These are phyloP conservation scores for Apiospora rasikravindrae DNA, from an alignment of 2,329 filamentous ascomycete species.

Conservation along the genomic window DNA sequence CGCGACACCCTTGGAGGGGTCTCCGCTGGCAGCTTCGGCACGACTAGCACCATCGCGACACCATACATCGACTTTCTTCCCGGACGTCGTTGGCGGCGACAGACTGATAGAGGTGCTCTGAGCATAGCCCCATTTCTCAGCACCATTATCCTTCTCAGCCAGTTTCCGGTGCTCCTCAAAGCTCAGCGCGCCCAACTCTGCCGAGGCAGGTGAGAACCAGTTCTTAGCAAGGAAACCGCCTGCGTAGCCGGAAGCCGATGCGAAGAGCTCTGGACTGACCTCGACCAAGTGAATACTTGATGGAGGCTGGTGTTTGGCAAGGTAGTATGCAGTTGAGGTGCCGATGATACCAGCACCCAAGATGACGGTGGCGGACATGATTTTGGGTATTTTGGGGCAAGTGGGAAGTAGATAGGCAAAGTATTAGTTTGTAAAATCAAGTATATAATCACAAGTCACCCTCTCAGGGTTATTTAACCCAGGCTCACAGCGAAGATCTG, in stretches of 20 bases:
- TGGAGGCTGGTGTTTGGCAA: slow-evolving; percentile 55
- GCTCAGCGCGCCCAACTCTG: slow-evolving; percentile 67
- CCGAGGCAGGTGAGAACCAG: slow-evolving; percentile 68
- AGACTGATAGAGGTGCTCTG: slow-evolving; percentile 64
- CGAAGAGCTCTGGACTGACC: slow-evolving; percentile 62
- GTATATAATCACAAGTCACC: background rate
- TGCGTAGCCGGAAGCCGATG: slow-evolving; percentile 75
- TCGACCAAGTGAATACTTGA: slow-evolving; percentile 55
- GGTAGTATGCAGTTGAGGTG: slow-evolving; percentile 73
- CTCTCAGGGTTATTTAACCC: background rate
- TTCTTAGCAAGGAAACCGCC: slow-evolving; percentile 76
- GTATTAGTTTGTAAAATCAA: too few relatives aligned
- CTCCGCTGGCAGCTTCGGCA: slow-evolving; percentile 53
- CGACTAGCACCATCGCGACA: slow-evolving; percentile 67
- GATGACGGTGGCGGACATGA: slow-evolving; percentile 64
- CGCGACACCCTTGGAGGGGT: slow-evolving; percentile 40
- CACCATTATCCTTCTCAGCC: slow-evolving; percentile 63
- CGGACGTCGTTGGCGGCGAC: slow-evolving; percentile 38
- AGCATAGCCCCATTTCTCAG: slow-evolving; percentile 55
- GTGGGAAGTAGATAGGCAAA: background rate
- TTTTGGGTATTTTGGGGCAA: background rate
- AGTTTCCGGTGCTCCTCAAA: slow-evolving; percentile 72
- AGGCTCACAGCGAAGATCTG: background rate
- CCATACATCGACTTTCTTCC: slow-evolving; percentile 67
- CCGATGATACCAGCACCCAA: slow-evolving; percentile 75